A percentile compares a stretch with the other conserved stretches of the same genome.
Evolutionary conservation across 768 basidiomycete species (phyloP).

Genomic region (Suillus placidus): DNA sequence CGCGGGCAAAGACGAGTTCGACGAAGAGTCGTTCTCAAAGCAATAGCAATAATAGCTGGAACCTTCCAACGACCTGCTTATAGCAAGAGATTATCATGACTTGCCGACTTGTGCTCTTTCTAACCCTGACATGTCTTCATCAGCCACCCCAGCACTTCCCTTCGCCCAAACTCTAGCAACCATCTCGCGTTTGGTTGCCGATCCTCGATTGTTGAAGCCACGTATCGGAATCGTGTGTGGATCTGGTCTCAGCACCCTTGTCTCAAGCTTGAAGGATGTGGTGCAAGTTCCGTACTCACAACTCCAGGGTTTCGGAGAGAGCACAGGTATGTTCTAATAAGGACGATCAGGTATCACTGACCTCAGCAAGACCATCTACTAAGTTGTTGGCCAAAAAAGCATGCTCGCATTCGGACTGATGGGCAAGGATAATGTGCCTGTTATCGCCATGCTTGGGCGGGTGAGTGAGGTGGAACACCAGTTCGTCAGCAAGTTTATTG

Average conservation of each 20-base stretch:
- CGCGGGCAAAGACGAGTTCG: neutral
- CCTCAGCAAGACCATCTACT: neutral
- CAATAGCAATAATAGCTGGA: neutral
- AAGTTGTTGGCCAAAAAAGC: conserved; percentile 84
- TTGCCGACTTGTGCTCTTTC: neutral
- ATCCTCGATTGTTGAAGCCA: conserved; percentile 50
- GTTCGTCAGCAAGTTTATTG: neutral
- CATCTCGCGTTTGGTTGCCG: conserved; percentile 19
- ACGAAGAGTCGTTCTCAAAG: neutral
- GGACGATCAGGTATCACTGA: neutral
- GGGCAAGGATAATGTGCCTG: conserved; percentile 68
- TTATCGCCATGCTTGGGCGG: conserved; percentile 88
- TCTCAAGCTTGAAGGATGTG: conserved; percentile 55
- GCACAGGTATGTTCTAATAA: conserved; percentile 58
- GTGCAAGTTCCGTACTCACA: conserved; percentile 65
- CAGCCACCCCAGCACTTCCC: conserved; percentile 2
- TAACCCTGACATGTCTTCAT: conserved; percentile 1
- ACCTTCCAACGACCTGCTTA: neutral
- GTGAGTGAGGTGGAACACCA: conserved; percentile 41
- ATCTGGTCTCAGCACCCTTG: conserved; percentile 80
- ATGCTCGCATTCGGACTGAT: conserved; percentile 79
- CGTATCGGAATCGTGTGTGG: conserved; percentile 86
- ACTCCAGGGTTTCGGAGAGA: conserved; percentile 74
- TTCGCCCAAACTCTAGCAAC: conserved; percentile 6
- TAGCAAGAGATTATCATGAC: neutral